Percentiles rank a stretch among this genome's conserved stretches.
Evolutionary conservation across 768 basidiomycete species (phyloP).

Genomic region (Calocybe indica): DNA sequence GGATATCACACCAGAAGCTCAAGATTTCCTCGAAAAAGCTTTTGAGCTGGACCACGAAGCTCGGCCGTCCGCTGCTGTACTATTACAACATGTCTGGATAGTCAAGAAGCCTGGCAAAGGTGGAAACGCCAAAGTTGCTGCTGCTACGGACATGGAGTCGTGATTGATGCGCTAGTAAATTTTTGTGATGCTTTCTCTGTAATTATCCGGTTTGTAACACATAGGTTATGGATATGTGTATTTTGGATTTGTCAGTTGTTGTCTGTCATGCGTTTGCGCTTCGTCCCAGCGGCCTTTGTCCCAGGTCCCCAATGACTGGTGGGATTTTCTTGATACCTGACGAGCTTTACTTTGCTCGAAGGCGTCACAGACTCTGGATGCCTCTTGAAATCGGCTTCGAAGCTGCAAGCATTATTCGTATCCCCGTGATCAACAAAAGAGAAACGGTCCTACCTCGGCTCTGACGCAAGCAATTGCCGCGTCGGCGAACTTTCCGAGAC

Average conservation of each 20-base stretch:
- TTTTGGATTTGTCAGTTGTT: slow-evolving; percentile 5
- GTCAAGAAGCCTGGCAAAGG: slow-evolving; percentile 29
- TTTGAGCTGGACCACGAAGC: slow-evolving; percentile 82
- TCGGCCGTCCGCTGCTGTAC: slow-evolving; percentile 72
- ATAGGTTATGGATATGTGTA: neutral
- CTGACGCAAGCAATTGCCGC: slow-evolving; percentile 57
- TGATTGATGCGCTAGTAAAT: no score
- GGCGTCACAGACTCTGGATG: slow-evolving; percentile 62
- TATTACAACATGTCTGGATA: slow-evolving; percentile 75
- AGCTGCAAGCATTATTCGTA: slow-evolving; percentile 26
- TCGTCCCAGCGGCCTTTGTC: slow-evolving; percentile 43
- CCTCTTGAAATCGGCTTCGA: slow-evolving; percentile 65
- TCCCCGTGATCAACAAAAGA: neutral
- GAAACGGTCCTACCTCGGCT: slow-evolving; percentile 47
- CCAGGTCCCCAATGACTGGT: slow-evolving; percentile 92
- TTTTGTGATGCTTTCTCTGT: neutral
- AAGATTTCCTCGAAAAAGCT: slow-evolving; percentile 79
- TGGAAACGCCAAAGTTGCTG: slow-evolving; percentile 4
- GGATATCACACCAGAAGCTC: slow-evolving; percentile 86
- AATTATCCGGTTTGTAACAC: neutral
- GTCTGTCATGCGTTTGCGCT: slow-evolving; percentile 35
- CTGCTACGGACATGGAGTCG: no score
- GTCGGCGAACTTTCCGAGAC: slow-evolving; percentile 72
- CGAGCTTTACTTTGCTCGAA: slow-evolving; percentile 66
- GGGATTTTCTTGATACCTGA: slow-evolving; percentile 90